These are phyloP conservation scores for Psilocybe sp. DNA, from an alignment of 768 basidiomycete genomes.

Conservation along the genomic window DNA sequence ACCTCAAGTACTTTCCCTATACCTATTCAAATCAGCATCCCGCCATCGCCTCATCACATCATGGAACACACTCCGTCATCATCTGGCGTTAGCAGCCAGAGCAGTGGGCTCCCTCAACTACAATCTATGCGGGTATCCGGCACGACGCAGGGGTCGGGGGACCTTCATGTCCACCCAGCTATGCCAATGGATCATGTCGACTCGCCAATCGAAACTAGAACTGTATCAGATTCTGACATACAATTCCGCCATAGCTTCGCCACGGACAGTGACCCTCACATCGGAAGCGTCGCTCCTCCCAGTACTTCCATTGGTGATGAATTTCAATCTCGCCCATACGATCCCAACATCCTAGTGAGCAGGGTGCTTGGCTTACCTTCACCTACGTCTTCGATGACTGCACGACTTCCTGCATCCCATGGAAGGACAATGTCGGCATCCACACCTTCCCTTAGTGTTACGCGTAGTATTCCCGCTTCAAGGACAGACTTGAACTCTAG, in stretches of 20 bases:
- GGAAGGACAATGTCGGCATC: conserved; percentile 15
- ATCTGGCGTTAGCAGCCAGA: background rate
- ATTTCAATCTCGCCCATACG: conserved; percentile 12
- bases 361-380: conserved; percentile 27
- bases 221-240: conserved; percentile 53
- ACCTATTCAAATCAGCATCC: conserved; percentile 37
- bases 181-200: conserved; percentile 24
- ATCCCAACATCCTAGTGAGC: conserved; percentile 17
- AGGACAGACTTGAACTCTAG: conserved; percentile 6
- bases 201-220: conserved; percentile 58
- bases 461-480: conserved; percentile 4
- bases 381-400: conserved; percentile 13
- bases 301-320: conserved; percentile 13
- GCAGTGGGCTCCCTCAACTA: too few relatives aligned
- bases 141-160: conserved; percentile 18
- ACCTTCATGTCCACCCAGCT: conserved; percentile 30
- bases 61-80: conserved; percentile 8
- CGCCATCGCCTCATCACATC: conserved; percentile 37
- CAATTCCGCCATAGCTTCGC: conserved; percentile 42
- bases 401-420: background rate
- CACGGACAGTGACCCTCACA: conserved; percentile 23
- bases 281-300: conserved; percentile 19
- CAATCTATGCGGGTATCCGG: background rate
- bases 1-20: conserved; percentile 38
- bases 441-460: conserved; percentile 5